Evolutionary conservation across 441 rosid genomes (phyloP).

Genomic region (Croton laevigatus): DNA sequence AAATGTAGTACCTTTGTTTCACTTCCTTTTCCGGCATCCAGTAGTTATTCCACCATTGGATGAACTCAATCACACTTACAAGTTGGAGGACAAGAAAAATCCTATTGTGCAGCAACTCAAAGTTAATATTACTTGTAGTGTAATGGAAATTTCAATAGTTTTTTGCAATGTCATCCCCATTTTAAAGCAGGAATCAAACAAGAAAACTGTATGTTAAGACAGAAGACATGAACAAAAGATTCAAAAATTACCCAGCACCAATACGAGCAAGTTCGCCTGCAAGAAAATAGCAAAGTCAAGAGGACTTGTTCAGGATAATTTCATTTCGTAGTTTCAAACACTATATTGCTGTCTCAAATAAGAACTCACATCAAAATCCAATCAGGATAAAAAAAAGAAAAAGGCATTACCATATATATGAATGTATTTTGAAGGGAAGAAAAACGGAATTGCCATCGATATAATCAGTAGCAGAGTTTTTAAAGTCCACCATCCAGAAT

Average conservation of each 20-base stretch:
- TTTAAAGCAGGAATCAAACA: neutral
- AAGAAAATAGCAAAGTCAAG: constrained; percentile 13
- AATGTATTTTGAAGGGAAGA: constrained; percentile 56
- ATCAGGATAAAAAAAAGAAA: neutral
- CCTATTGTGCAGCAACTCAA: constrained; percentile 38
- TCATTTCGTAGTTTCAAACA: neutral
- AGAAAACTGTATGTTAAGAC: neutral
- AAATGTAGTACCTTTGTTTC: constrained; percentile 47
- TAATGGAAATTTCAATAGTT: neutral
- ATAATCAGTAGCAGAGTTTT: constrained; percentile 47
- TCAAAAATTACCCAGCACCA: constrained; percentile 78
- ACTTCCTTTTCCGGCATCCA: constrained; percentile 66
- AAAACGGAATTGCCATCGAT: constrained; percentile 56
- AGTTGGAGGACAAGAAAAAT: constrained; percentile 85
- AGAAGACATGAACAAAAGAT: constrained; percentile 6
- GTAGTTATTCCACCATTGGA: constrained; percentile 82
- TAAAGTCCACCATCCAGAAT: constrained; percentile 63
- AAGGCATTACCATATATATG: constrained; percentile 62
- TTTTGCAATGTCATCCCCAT: neutral
- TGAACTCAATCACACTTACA: constrained; percentile 76
- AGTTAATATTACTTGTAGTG: neutral
- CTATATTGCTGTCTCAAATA: neutral
- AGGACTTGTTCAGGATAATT: no score
- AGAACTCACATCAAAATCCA: neutral
- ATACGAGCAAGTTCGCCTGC: constrained; percentile 86